Base-by-base conservation (phyloP, 1,284 basidiomycete species). In the Tilletia indica region DNA sequence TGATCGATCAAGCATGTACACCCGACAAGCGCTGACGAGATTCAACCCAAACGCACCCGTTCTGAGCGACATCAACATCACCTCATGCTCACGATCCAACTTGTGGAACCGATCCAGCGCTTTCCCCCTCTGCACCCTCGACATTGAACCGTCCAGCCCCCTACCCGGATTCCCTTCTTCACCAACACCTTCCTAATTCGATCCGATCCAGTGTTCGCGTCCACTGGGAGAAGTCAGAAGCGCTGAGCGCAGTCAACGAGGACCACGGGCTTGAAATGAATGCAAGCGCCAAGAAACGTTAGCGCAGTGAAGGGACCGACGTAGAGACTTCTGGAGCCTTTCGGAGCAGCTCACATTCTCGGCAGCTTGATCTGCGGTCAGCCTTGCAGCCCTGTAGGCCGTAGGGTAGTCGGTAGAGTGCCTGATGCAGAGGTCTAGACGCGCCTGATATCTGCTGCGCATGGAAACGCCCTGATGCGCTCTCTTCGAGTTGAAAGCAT, bases 1-100 rank as follows among this genome's bases (percentile, higher is more conserved):
- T 94, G 94, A 85, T 97, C 94, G 89, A 97, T 92, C 58, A 97
- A 87, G 84, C n/a, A n/a, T n/a, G n/a, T 96, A 97, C 25, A 94
- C 93, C 42, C 95, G 89, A 69, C 78, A 82, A 2, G 79, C 82
- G 3, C 73, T 71, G 58, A 82, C 79, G 12, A 97, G 88, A 84
- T 97, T 98, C 72, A 98, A 86, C 34, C 94, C 70, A 74, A 77
- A 73, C 12, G 68, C 69, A 69, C 71, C 85, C 87, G 80, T n/a
- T 8, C 81, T 73, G 45, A 84, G 69, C 5, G 76, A 78, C 45
- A 84, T 76, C 9, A 84, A 78, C 14, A 84, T 71, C 31, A 84
- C 80, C 64, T 84, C 82, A 56, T 80, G 68, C 66, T 71, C 56
- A 2, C 77, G 74, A 42, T 84, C 77, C 19, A 58, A 70, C 38